phyloP scores from a whole-genome alignment of 805 yeast species.

The Saturnispora silvae region DNA sequence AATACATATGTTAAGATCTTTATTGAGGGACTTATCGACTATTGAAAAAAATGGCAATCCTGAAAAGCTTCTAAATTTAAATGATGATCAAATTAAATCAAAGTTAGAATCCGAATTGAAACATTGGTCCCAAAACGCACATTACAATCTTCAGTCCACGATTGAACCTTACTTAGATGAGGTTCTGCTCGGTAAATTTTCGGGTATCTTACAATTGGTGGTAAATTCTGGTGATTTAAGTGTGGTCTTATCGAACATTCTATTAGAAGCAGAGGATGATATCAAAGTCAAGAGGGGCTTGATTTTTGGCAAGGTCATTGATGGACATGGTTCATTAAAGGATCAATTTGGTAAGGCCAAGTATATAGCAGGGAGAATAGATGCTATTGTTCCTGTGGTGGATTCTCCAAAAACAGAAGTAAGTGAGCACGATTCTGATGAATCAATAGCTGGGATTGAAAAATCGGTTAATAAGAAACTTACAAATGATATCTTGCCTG shows the following conservation, averaged over 20 bases:
- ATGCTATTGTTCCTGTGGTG: slow-evolving; percentile 14
- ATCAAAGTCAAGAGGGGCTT: slow-evolving; percentile 18
- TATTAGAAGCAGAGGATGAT: slow-evolving; percentile 19
- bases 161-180: slow-evolving; percentile 23
- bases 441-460: slow-evolving; percentile 11
- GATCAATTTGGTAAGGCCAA: slow-evolving; percentile 20
- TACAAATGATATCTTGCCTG: slow-evolving; percentile 19
- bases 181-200: slow-evolving; percentile 19
- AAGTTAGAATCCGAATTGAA: slow-evolving; percentile 17
- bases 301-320: slow-evolving; percentile 16
- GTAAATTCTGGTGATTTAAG: slow-evolving; percentile 26
- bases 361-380: slow-evolving; percentile 25
- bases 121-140: slow-evolving; percentile 26
- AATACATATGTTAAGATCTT: slow-evolving; percentile 17
- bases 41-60: not conserved
- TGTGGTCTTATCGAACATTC: slow-evolving; percentile 19
- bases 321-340: slow-evolving; percentile 24
- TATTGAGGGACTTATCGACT: slow-evolving; percentile 18
- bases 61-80: not conserved
- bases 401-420: slow-evolving; percentile 1
- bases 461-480: not conserved
- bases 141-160: slow-evolving; percentile 26
- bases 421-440: no score
- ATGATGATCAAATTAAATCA: slow-evolving; percentile 6
- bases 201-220: slow-evolving; percentile 22